Base-by-base conservation (phyloP, 1,284 basidiomycete species). In the Gastroboletus turbinatus region DNA sequence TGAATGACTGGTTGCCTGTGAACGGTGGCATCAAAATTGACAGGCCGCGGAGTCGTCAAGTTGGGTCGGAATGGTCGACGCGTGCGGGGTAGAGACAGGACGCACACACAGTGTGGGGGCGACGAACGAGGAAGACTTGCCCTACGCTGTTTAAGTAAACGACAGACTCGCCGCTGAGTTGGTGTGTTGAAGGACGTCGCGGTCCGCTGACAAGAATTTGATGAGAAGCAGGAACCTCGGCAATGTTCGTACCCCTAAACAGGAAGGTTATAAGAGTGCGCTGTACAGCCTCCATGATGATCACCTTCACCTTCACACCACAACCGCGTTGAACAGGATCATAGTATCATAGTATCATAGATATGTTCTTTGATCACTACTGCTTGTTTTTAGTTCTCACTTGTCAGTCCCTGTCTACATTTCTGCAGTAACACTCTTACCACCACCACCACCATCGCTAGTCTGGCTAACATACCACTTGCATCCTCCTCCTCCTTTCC, bases 11-110 rank as follows among this genome's bases (percentile, higher is more conserved):
- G 23, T 17, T 58, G 27, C 30, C 43, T 33, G 35, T 33, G 17
- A 35, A 25, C 6, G 42, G 25, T 16, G 56, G 21, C 56, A 64
- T 61, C 6, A 36, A 25, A 39, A n/a, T 19, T 14, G 36, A 11
- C 19, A 33, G 25, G 16, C 25, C 14, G 10, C 5, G n/a, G n/a
- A 19, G 17, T 33, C 7, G 49, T 53, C 35, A n/a, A 32, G 50
- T 46, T 36, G 33, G 17, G 5, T 36, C 14, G 21, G 5, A 9
- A 25, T 23, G 5, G 52, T 36, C 17, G 19, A 19, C 7, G 27
- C 16, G 40, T 25, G 53, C 16, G 25, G 14, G 25, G 13, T 27
- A 25, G 9, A 21, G 23, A 29, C 9, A 13, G 35, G 4, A 46
- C 17, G 19, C 14, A 43, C 16, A 8, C 16, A 17, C 25, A 8